Base-by-base conservation (phyloP, 352 stramenopile species). In the Globisporangium polare region DNA sequence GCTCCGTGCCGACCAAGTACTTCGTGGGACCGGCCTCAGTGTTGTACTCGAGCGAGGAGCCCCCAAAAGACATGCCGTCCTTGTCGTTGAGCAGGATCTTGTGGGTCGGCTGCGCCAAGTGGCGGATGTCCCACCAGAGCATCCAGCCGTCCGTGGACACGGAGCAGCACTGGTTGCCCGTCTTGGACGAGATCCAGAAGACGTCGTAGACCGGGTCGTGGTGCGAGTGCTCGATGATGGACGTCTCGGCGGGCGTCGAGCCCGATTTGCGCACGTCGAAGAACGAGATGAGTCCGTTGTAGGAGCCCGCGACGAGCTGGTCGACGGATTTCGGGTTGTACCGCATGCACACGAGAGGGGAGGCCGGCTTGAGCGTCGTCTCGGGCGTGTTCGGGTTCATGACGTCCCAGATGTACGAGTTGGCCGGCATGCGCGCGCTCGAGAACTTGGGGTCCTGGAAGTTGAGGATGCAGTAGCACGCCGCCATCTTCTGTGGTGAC, bases 291-390 rank as follows among this genome's bases (percentile, higher is more conserved):
- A 98, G 88, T 3, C 96, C 96, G 68, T 99, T 99, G 83, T 98
- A 98, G 15, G 83, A 97, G 0, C 96, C 96, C 37, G 94, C 96
- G 24, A 99, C 92, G 27, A 99, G 81, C 54, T 96, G 95, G 60
- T 99, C 96, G 17, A 96, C 92, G 13, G 88, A 96, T 73, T 99
- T 99, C 3, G 94, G 95, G 62, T 99, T 99, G 78, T 98, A 99
- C 8, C 95, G 86, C 71, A 99, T 88, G 68, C 84, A 95, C 50
- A 92, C 82, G 13, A 97, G 81, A n/a, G 93, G 94, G 20, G 77
- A 90, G 8, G 80, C 74, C 27, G 96, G 94, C 54, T 95, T 84
- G 55, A 99, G 79, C 37, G 94, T 96, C 29, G 92, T 92, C 68
- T 98, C 92, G 31, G 96, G 96, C 13, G 93, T 98, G 67, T 99